These are phyloP conservation scores for Candida boidinii DNA, from an alignment of 805 yeast genomes.

Conservation along the genomic window DNA sequence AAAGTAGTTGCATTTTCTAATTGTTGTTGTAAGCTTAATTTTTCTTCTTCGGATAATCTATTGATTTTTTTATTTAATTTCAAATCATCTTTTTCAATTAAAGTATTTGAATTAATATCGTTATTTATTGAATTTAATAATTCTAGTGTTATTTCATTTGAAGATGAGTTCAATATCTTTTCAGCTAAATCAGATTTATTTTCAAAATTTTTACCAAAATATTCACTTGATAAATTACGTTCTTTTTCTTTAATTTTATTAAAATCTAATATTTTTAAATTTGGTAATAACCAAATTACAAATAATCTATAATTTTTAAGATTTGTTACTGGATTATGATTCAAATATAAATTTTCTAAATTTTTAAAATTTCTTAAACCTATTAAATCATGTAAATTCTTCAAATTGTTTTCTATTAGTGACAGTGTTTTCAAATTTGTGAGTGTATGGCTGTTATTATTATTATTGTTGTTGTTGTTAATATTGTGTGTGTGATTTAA, in stretches of 20 bases:
- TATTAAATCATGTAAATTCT: constrained; percentile 33
- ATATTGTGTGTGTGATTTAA: constrained; percentile 32
- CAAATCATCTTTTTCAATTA: constrained; percentile 1
- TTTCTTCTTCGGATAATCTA: constrained; percentile 49
- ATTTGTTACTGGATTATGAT: constrained; percentile 49
- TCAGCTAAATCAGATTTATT: constrained; percentile 24
- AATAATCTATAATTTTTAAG: constrained; percentile 48
- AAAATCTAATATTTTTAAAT: constrained; percentile 59
- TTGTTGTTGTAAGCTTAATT: constrained; percentile 38
- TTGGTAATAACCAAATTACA: constrained; percentile 56
- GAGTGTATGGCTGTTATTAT: too few relatives aligned
- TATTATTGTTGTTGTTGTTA: too few relatives aligned
- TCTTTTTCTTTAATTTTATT: constrained; percentile 51
- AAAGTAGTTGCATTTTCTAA: constrained; percentile 58
- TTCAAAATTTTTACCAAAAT: constrained; percentile 28
- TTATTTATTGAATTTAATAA: constrained; percentile 4
- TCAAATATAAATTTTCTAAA: constrained; percentile 40
- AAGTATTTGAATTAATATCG: not conserved
- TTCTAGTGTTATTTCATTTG: constrained; percentile 4
- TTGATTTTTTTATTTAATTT: constrained; percentile 14
- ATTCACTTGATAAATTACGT: constrained; percentile 31
- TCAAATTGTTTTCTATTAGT: constrained; percentile 43
- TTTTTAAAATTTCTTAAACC: constrained; percentile 29
- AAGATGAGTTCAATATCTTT: constrained; percentile 11
- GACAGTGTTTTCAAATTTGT: constrained; percentile 39